phyloP scores from a whole-genome alignment of 768 basidiomycete species.

The Coprinopsis cinerea region DNA sequence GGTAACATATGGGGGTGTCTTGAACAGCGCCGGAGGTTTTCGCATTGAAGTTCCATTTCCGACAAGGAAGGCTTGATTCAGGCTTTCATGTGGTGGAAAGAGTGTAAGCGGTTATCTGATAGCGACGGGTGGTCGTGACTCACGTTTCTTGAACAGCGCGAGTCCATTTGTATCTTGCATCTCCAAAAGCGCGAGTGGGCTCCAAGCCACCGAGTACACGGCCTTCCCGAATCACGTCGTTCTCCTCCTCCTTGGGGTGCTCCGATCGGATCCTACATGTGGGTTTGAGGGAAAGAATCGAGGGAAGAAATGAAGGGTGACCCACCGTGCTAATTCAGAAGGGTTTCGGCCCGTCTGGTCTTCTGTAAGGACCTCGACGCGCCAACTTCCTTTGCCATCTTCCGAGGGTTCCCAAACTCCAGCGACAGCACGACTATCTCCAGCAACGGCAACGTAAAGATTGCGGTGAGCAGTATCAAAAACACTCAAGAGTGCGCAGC shows the following conservation, averaged over 20 bases:
- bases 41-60: conserved; percentile 59
- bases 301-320: conserved; percentile 2
- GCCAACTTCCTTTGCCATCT: conserved; percentile 73
- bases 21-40: conserved; percentile 53
- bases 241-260: conserved; percentile 72
- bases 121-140: conserved; percentile 17
- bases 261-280: conserved; percentile 64
- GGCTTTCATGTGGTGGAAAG: conserved; percentile 17
- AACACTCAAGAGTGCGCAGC: conserved; percentile 85
- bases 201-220: conserved; percentile 86
- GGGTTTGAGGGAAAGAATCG: background rate
- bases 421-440: conserved; percentile 93
- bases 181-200: conserved; percentile 82
- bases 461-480: conserved; percentile 80
- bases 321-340: conserved; percentile 76
- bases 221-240: conserved; percentile 69
- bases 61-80: conserved; percentile 62
- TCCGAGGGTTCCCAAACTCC: conserved; percentile 76
- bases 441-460: conserved; percentile 86
- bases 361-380: conserved; percentile 88
- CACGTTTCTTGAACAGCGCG: conserved; percentile 66
- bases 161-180: conserved; percentile 87
- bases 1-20: conserved; percentile 91
- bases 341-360: conserved; percentile 94
- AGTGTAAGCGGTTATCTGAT: too few relatives aligned